A percentile compares a stretch with the other conserved stretches of the same genome.
Conservation (phyloP, 139 green algal genomes). For the Tetradesmus lagerheimii region DNA sequence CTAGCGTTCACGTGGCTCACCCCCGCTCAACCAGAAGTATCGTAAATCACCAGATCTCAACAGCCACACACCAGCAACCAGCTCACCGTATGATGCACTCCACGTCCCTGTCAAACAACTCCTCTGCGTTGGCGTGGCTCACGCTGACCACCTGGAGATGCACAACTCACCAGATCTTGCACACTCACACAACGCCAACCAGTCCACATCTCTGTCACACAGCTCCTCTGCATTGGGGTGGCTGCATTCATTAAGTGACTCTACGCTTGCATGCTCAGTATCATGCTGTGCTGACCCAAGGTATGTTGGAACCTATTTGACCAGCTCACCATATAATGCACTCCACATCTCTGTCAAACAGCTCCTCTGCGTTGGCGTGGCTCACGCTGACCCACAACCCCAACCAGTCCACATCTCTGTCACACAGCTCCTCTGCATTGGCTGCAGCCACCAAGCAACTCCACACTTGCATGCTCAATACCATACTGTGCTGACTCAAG, state of each 20-base stretch:
- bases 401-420: constrained; percentile 94
- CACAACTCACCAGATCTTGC: no score
- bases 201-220: constrained; percentile 94
- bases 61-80: no score
- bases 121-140: constrained; percentile 89
- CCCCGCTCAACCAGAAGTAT: no score
- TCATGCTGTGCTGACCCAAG: no score
- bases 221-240: constrained; percentile 94
- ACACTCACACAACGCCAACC: constrained; percentile 84
- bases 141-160: no score
- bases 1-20: no score
- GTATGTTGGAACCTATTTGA: no score
- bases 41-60: no score
- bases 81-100: constrained; percentile 84
- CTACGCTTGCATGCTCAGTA: no score
- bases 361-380: constrained; percentile 92
- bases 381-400: constrained; percentile 63
- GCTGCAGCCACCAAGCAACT: neutral
- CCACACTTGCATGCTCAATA: neutral
- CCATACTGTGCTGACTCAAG: neutral
- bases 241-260: neutral
- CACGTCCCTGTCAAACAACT: constrained; percentile 96
- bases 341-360: constrained; percentile 95
- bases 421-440: constrained; percentile 95
- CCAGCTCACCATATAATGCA: constrained; percentile 78